These are phyloP conservation scores for Filosporella fistucella DNA, from an alignment of 495 filamentous ascomycete genomes.

Conservation along the genomic window DNA sequence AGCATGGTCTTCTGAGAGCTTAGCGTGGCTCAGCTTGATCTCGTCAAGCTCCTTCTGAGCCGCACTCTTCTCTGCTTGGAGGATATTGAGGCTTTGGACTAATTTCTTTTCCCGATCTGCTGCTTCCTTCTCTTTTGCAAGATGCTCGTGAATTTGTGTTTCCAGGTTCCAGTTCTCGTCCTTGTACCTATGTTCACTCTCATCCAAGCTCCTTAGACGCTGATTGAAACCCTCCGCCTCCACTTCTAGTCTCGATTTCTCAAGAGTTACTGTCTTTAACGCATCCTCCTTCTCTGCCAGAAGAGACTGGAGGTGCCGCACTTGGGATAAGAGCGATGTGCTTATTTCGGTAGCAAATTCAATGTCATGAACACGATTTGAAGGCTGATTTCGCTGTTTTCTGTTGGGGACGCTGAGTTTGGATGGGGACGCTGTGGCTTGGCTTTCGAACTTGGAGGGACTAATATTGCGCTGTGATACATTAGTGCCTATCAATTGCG, in stretches of 20 bases:
- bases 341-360: conserved; percentile 95
- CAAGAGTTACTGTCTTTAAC: conserved; percentile 65
- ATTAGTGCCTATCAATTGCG: conserved; percentile 11
- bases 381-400: conserved; percentile 85
- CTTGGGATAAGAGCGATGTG: conserved; percentile 81
- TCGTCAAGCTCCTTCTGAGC: conserved; percentile 86
- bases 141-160: conserved; percentile 78
- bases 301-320: conserved; percentile 79
- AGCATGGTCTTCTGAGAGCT: conserved; percentile 74
- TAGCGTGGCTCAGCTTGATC: conserved; percentile 69
- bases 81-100: conserved; percentile 59
- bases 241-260: conserved; percentile 72
- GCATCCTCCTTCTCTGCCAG: conserved; percentile 84
- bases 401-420: conserved; percentile 78
- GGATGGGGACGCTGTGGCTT: conserved; percentile 82
- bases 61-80: conserved; percentile 69
- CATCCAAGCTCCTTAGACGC: conserved; percentile 75
- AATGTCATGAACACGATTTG: conserved; percentile 83
- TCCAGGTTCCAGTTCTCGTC: conserved; percentile 98
- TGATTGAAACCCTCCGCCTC: conserved; percentile 77
- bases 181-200: conserved; percentile 91
- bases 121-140: conserved; percentile 62
- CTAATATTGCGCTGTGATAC: conserved; percentile 57
- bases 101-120: conserved; percentile 76
- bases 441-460: conserved; percentile 76